A percentile compares a stretch with the other conserved stretches of the same genome.
Conservation (phyloP, 2,329 filamentous ascomycete species). For the Colletotrichum agaves region DNA sequence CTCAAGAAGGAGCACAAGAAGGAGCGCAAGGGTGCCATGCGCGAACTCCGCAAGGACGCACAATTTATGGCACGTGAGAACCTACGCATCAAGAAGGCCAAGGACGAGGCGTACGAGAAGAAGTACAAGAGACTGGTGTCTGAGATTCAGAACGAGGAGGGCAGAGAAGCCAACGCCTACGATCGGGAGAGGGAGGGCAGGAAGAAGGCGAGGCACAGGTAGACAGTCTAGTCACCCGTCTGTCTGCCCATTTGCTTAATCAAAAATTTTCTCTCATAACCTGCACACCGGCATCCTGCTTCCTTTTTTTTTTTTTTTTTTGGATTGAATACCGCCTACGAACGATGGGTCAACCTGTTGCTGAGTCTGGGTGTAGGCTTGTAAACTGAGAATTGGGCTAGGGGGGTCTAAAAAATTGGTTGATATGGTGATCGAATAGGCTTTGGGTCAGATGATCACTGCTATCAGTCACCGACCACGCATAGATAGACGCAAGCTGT, state of each 20-base stretch:
- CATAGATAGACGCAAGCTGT: too few relatives aligned
- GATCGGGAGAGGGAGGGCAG: conserved; percentile 84
- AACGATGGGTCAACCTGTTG: too few relatives aligned
- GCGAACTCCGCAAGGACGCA: conserved; percentile 94
- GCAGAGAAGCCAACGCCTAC: conserved; percentile 86
- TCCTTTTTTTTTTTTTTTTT: conserved; percentile 2
- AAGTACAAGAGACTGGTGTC: conserved; percentile 93
- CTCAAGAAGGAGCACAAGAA: conserved; percentile 92
- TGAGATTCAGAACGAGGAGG: conserved; percentile 96
- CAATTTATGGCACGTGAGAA: conserved; percentile 93
- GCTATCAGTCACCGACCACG: too few relatives aligned
- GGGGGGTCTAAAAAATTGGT: too few relatives aligned
- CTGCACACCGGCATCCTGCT: conserved; percentile 23
- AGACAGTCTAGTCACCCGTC: conserved; percentile 1
- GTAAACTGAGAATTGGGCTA: too few relatives aligned
- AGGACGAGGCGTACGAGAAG: conserved; percentile 93
- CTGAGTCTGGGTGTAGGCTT: too few relatives aligned
- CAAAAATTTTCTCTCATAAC: conserved; percentile 12
- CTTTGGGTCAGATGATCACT: too few relatives aligned
- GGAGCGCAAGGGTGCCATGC: conserved; percentile 93
- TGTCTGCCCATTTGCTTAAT: conserved; percentile 2
- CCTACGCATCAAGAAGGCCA: conserved; percentile 90
- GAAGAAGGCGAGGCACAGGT: conserved; percentile 66
- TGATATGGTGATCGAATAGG: too few relatives aligned
- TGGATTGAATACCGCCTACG: conserved; percentile 30